Conservation (phyloP, 495 filamentous ascomycete species). For the Aspergillus haitiensis region DNA sequence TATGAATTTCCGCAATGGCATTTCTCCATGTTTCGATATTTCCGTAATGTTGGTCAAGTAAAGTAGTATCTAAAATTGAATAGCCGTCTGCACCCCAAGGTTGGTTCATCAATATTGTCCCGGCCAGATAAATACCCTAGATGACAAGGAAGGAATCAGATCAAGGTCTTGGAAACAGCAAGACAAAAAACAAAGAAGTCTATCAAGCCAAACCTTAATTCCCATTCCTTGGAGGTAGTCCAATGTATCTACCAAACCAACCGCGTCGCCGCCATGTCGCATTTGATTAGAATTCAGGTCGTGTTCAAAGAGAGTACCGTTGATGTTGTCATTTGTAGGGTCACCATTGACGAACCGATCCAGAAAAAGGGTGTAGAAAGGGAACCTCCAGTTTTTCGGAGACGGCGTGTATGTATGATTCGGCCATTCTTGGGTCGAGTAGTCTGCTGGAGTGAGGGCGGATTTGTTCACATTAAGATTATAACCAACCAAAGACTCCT, state of each 20-base stretch:
- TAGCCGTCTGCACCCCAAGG: slow-evolving; percentile 72
- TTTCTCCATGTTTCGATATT: slow-evolving; percentile 63
- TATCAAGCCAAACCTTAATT: slow-evolving; percentile 54
- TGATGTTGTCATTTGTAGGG: slow-evolving; percentile 68
- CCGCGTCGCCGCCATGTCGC: slow-evolving; percentile 71
- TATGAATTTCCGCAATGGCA: slow-evolving; percentile 64
- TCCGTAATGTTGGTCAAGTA: slow-evolving; percentile 70
- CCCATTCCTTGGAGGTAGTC: slow-evolving; percentile 78
- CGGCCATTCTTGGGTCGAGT: slow-evolving; percentile 57
- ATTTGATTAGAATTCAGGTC: slow-evolving; percentile 68
- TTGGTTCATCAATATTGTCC: slow-evolving; percentile 66
- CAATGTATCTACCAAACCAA: slow-evolving; percentile 62
- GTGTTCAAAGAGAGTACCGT: slow-evolving; percentile 68
- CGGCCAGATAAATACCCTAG: slow-evolving; percentile 69
- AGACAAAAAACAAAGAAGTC: not conserved
- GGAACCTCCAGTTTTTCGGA: slow-evolving; percentile 68
- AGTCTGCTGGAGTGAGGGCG: slow-evolving; percentile 60
- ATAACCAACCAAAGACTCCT: slow-evolving; percentile 52
- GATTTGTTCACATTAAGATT: slow-evolving; percentile 64
- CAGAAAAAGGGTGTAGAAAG: slow-evolving; percentile 69
- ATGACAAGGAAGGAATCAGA: slow-evolving; percentile 14
- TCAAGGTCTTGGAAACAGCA: not conserved
- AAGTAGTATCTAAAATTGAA: slow-evolving; percentile 66
- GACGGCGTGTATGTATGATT: slow-evolving; percentile 57
- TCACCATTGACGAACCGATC: slow-evolving; percentile 74